Percentiles rank a stretch among this genome's conserved stretches.
Evolutionary conservation across 2,329 filamentous ascomycete genomes (phyloP).

Genomic region (Gyromitra esculenta): DNA sequence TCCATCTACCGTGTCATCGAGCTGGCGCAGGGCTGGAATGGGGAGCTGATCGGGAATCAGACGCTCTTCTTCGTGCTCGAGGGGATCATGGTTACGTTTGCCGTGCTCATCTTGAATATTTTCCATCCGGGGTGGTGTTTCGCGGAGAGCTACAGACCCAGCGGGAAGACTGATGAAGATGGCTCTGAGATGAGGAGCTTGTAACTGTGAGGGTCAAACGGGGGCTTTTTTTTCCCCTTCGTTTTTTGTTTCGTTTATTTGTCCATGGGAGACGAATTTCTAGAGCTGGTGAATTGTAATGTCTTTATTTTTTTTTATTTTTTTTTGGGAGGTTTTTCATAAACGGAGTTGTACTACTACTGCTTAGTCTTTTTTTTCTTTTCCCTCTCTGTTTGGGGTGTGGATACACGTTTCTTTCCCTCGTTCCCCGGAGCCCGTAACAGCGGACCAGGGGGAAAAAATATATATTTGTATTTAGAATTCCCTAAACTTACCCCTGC

Average conservation of each 20-base stretch:
- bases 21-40: conserved; percentile 71
- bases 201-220: not conserved
- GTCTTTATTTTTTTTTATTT: not conserved
- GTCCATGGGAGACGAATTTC: not conserved
- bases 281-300: not conserved
- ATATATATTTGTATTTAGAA: not conserved
- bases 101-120: conserved; percentile 63
- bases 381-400: not conserved
- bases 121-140: conserved; percentile 62
- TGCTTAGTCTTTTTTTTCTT: conserved; percentile 9
- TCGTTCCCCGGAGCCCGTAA: too few species aligned
- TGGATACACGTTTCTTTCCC: not conserved
- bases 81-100: conserved; percentile 65
- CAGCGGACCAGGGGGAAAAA: not conserved
- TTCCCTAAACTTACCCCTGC: too few species aligned
- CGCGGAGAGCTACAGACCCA: conserved; percentile 50
- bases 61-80: conserved; percentile 69
- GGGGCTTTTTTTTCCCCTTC: too few species aligned
- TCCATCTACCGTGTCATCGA: conserved; percentile 74
- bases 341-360: conserved; percentile 2
- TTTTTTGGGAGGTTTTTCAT: not conserved
- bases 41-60: conserved; percentile 67
- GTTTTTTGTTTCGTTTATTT: not conserved
- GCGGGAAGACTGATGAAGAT: not conserved
- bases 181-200: not conserved